Conservation (phyloP, 306 rosid genomes). For the Prunus salicina region DNA sequence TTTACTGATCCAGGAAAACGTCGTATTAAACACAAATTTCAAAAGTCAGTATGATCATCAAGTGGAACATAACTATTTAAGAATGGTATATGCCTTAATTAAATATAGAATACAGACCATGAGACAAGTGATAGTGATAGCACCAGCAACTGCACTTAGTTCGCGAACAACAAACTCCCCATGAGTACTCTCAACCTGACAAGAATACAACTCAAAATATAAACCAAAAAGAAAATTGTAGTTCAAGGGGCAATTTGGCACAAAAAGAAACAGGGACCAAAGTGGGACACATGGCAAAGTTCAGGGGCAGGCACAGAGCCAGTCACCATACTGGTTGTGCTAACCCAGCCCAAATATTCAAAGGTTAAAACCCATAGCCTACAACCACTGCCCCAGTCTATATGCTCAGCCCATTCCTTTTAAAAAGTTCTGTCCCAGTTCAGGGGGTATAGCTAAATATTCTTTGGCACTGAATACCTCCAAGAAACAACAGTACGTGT, state of each 20-base stretch:
- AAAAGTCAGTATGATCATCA: neutral
- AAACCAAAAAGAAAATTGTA: no score
- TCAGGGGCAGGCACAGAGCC: no score
- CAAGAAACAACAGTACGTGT: neutral
- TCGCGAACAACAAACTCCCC: conserved; percentile 65
- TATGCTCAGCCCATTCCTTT: neutral
- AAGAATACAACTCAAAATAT: neutral
- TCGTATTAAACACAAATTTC: neutral
- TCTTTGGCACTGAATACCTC: neutral
- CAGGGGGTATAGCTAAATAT: neutral
- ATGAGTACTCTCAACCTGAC: conserved; percentile 58
- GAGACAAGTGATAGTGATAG: conserved; percentile 84
- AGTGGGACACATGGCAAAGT: no score
- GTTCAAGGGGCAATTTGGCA: no score
- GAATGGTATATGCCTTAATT: neutral
- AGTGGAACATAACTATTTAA: neutral
- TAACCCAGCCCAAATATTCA: neutral
- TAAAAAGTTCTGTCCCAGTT: neutral
- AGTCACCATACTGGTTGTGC: no score
- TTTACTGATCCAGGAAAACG: neutral
- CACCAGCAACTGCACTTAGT: conserved; percentile 80
- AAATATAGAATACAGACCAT: conserved; percentile 50
- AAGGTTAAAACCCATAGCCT: neutral
- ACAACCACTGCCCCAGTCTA: neutral
- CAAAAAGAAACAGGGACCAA: no score